These are phyloP conservation scores for Cystobasidiaceae sp. DNA, from an alignment of 1,284 basidiomycete genomes.

Conservation along the genomic window DNA sequence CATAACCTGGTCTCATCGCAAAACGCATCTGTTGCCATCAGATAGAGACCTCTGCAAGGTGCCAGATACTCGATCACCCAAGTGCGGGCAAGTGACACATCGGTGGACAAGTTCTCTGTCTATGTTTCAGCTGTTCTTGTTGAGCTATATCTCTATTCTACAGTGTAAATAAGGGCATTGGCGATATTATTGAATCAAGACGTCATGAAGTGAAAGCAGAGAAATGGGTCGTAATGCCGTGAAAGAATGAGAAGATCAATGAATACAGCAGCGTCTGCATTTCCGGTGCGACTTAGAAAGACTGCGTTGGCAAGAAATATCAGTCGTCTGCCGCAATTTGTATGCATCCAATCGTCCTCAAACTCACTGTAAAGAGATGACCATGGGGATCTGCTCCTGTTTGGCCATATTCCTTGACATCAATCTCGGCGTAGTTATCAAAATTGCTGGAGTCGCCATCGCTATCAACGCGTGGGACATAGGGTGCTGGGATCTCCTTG, in stretches of 20 bases:
- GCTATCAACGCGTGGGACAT: constrained; percentile 60
- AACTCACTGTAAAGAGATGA: constrained; percentile 40
- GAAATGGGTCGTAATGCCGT: too few relatives aligned
- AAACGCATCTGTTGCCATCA: background rate
- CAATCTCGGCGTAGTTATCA: constrained; percentile 38
- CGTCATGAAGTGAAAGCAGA: background rate
- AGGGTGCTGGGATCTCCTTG: constrained; percentile 92
- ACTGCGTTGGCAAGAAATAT: background rate
- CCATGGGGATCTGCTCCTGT: constrained; percentile 42
- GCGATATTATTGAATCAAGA: background rate
- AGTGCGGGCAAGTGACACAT: too few relatives aligned
- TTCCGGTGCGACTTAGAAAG: constrained; percentile 7
- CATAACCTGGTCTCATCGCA: background rate
- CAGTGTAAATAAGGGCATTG: too few relatives aligned
- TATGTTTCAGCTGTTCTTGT: background rate
- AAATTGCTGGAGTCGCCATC: constrained; percentile 48
- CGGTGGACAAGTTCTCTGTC: background rate
- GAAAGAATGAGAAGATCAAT: too few relatives aligned
- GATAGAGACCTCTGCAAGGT: too few relatives aligned
- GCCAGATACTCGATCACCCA: too few relatives aligned
- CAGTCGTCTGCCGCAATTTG: too few relatives aligned
- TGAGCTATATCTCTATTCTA: background rate
- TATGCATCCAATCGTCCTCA: too few relatives aligned
- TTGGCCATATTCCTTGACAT: constrained; percentile 37
- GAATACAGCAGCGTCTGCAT: background rate